These are phyloP conservation scores for Debaryomyces psychrophilus DNA, from an alignment of 1,139 yeast species.

Conservation along the genomic window DNA sequence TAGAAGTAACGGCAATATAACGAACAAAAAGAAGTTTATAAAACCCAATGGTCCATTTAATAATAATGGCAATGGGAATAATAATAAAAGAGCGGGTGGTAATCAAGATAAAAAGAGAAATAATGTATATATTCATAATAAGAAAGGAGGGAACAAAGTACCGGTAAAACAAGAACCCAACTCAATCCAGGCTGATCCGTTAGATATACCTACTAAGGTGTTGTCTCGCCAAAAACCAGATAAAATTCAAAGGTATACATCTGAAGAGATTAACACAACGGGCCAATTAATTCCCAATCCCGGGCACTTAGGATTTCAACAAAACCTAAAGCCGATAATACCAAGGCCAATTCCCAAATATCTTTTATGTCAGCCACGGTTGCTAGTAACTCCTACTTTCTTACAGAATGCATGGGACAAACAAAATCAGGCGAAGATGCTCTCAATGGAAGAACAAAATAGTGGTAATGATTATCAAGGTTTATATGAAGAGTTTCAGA, in stretches of 20 bases:
- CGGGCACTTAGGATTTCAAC: constrained; percentile 32
- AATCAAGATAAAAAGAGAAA: constrained; percentile 10
- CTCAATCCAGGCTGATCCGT: constrained; percentile 15
- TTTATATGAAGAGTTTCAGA: constrained; percentile 58
- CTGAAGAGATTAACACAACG: constrained; percentile 27
- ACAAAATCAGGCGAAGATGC: constrained; percentile 45
- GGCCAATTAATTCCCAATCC: constrained; percentile 37
- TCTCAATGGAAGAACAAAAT: constrained; percentile 35
- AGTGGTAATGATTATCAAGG: constrained; percentile 46
- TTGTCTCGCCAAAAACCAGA: constrained; percentile 28
- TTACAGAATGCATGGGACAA: constrained; percentile 45
- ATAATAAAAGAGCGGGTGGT: constrained; percentile 5
- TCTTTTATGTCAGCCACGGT: constrained; percentile 40
- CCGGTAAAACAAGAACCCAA: constrained; percentile 1
- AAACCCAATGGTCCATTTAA: constrained; percentile 15
- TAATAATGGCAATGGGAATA: constrained; percentile 10
- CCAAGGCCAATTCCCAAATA: constrained; percentile 43
- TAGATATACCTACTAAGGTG: constrained; percentile 24
- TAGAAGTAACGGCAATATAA: constrained; percentile 21
- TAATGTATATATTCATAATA: not conserved
- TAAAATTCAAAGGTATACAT: constrained; percentile 25
- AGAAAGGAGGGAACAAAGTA: constrained; percentile 1
- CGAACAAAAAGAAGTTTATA: constrained; percentile 12
- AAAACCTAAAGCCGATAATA: constrained; percentile 11
- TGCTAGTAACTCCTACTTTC: constrained; percentile 39